phyloP scores from a whole-genome alignment of 345 rosid species.

The Cardiospermum halicacabum region DNA sequence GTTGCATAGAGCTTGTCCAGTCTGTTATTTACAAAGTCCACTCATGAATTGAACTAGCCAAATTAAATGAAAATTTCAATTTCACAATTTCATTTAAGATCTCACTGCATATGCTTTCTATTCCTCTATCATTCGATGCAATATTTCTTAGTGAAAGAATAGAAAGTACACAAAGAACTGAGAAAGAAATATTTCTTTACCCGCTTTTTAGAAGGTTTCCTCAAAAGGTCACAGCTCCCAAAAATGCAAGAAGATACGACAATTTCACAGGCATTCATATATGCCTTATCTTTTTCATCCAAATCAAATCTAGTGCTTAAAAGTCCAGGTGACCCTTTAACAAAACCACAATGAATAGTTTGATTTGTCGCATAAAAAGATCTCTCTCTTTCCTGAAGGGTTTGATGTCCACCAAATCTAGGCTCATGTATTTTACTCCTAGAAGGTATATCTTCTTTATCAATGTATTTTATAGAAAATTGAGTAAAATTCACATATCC shows the following conservation, averaged over 20 bases:
- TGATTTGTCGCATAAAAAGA: constrained; percentile 62
- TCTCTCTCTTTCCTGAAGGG: constrained; percentile 65
- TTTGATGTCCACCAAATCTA: constrained; percentile 88
- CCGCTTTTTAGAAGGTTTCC: constrained; percentile 73
- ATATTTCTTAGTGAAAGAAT: neutral
- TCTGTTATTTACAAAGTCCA: neutral
- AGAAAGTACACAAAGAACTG: constrained; percentile 7
- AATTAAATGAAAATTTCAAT: neutral
- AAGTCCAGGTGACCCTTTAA: constrained; percentile 43
- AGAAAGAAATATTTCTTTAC: constrained; percentile 28
- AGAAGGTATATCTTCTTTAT: constrained; percentile 31
- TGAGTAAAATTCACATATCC: constrained; percentile 41
- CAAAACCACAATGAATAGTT: constrained; percentile 85
- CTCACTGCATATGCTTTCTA: neutral
- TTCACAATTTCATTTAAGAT: neutral
- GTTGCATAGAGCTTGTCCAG: neutral
- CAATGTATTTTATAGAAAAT: constrained; percentile 57
- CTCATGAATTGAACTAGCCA: neutral
- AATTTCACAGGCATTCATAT: constrained; percentile 64
- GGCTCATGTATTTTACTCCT: constrained; percentile 26
- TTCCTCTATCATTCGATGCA: neutral
- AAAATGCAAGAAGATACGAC: constrained; percentile 94
- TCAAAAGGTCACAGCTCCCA: constrained; percentile 86
- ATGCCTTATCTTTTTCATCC: constrained; percentile 56
- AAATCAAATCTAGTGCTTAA: constrained; percentile 61